phyloP scores from a whole-genome alignment of 768 basidiomycete genomes.

The Russula compacta region DNA sequence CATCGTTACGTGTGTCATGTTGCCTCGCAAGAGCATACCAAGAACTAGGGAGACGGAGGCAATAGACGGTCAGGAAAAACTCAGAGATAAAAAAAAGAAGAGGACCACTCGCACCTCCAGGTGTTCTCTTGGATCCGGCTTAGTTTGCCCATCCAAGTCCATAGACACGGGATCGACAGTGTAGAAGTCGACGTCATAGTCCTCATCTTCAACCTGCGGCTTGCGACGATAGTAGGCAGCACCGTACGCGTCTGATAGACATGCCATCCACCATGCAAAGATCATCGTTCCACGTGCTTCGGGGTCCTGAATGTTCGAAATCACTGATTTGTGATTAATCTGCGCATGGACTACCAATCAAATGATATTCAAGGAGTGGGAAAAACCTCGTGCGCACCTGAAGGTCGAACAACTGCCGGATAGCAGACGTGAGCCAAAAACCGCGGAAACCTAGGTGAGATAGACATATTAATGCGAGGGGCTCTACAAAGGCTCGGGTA shows the following conservation, averaged over 20 bases:
- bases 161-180: conserved; percentile 53
- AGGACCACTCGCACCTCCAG: conserved; percentile 48
- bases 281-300: conserved; percentile 79
- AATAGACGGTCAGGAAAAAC: conserved; percentile 9
- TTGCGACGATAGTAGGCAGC: conserved; percentile 80
- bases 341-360: conserved; percentile 24
- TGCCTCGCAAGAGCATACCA: conserved; percentile 39
- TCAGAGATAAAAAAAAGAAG: not conserved
- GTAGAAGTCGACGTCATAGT: conserved; percentile 86
- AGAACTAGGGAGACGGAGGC: conserved; percentile 37
- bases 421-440: conserved; percentile 75
- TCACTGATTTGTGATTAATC: conserved; percentile 81
- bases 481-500: conserved; percentile 4
- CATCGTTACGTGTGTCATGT: conserved; percentile 9
- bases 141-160: conserved; percentile 32
- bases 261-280: conserved; percentile 93
- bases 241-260: conserved; percentile 74
- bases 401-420: conserved; percentile 69
- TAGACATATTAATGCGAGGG: conserved; percentile 8
- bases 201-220: conserved; percentile 69
- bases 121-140: conserved; percentile 54
- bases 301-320: conserved; percentile 61
- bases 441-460: conserved; percentile 60
- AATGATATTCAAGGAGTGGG: not conserved
- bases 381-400: conserved; percentile 37